Conservation (phyloP, 331 rosid species). For the Cucumis variabilis region DNA sequence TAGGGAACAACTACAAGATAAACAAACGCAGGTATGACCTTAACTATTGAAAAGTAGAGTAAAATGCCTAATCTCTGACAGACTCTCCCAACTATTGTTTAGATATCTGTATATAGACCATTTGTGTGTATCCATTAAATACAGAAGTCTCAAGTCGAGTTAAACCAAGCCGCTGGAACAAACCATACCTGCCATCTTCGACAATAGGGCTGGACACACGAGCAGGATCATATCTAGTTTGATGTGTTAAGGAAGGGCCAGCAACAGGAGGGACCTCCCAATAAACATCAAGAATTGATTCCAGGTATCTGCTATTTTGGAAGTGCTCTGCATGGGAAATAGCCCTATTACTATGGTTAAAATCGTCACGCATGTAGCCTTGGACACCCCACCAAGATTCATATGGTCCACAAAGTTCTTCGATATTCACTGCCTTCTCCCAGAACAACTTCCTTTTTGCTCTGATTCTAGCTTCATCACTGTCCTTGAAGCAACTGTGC, state of each 20-base stretch:
- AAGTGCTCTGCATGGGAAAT: constrained; percentile 76
- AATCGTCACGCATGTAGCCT: constrained; percentile 91
- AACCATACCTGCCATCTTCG: constrained; percentile 91
- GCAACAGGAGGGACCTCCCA: constrained; percentile 99
- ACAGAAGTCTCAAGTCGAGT: constrained; percentile 72
- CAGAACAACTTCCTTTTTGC: constrained; percentile 79
- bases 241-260: constrained; percentile 99
- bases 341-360: constrained; percentile 77
- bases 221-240: constrained; percentile 95
- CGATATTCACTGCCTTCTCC: constrained; percentile 86
- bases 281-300: constrained; percentile 91
- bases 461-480: constrained; percentile 96
- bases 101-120: constrained; percentile 95
- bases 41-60: constrained; percentile 42
- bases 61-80: constrained; percentile 40
- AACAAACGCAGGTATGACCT: constrained; percentile 47
- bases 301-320: constrained; percentile 82
- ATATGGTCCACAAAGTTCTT: constrained; percentile 89
- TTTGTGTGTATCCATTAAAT: constrained; percentile 97
- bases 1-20: constrained; percentile 28
- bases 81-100: constrained; percentile 57
- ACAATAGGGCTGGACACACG: constrained; percentile 80
- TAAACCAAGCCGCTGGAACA: constrained; percentile 83
- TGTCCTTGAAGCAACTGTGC: constrained; percentile 93
- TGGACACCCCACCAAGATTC: constrained; percentile 99